Conservation (phyloP, 108 stramenopile species). For the Cyclotella baltica region DNA sequence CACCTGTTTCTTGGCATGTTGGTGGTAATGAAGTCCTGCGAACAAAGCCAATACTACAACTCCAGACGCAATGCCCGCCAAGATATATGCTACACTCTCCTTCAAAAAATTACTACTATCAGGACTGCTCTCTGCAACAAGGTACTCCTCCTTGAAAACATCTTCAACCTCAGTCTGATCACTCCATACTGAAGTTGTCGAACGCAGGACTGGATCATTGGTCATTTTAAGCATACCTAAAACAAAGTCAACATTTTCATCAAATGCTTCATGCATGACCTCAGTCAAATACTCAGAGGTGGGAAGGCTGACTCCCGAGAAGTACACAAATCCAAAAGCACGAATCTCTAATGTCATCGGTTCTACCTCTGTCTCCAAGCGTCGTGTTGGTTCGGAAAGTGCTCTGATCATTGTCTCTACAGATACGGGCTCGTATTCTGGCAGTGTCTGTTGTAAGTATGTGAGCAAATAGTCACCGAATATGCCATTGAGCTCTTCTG, state of each 20-base stretch:
- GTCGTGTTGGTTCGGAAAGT: background rate
- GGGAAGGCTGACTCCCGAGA: slow-evolving; percentile 1
- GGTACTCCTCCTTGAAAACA: slow-evolving; percentile 4
- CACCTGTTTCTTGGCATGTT: background rate
- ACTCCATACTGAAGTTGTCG: slow-evolving; percentile 2
- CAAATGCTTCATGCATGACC: background rate
- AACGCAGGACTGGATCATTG: background rate
- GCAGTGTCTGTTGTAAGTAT: slow-evolving; percentile 3
- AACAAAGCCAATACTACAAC: slow-evolving; percentile 2
- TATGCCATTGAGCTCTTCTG: slow-evolving; percentile 7
- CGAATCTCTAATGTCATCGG: slow-evolving; percentile 1
- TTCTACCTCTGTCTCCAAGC: background rate
- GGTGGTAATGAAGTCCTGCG: background rate
- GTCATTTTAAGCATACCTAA: background rate
- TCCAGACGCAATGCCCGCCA: background rate
- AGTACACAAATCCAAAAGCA: slow-evolving; percentile 7
- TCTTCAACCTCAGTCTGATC: background rate
- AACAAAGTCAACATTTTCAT: background rate
- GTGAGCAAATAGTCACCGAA: background rate
- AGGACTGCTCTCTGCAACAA: background rate
- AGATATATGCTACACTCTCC: background rate
- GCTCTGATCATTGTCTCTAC: background rate
- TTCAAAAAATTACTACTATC: background rate
- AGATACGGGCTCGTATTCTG: background rate
- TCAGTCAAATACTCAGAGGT: slow-evolving; percentile 1